Base-by-base conservation (phyloP, 345 rosid species). In the Capsella bursapastoris region DNA sequence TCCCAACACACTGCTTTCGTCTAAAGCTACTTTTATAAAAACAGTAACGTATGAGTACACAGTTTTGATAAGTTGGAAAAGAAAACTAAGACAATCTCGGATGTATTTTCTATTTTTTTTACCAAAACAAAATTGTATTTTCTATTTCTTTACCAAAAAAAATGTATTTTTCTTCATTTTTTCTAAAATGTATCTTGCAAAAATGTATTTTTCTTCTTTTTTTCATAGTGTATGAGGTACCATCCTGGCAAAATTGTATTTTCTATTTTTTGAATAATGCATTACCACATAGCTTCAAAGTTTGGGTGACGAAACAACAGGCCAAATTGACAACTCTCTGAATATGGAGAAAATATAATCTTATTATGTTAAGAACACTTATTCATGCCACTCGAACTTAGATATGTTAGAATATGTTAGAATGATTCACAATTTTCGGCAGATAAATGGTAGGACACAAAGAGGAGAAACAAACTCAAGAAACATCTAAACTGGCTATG, bases 381-480 rank as follows among this genome's bases (percentile, higher is more conserved):
- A 43, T 40, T 41, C 63, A 48, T 49, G 45, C 49, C 31, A 68
- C 13, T 57, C 48, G 18, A 43, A 14, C 51, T 59, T 1, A 40
- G 1, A 59, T 11, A 50, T 22, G 51, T 55, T 32, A 18, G 22
- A 18, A 18, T 18, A 18, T 18, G 22, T 18, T 1, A 59, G 11
- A 43, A 50, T 32, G 57, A 51, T 51, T 58, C 32, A 57, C 45
- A 66, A 16, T 58, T 34, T 0, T 15, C 34, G 0, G 14, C 22
- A 7, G 9, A 61, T 28, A 50, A 14, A 48, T n/a, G 47, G 27
- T 15, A 48, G n/a, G 16, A 27, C 14, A 66, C 66, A 47, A 53
- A 53, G 53, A 63, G 48, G 57, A 53, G 71, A 48, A 52, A 63
- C 63, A 62, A 61, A 28, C 27, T 40, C 0, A 22, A 71, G 68